phyloP scores from a whole-genome alignment of 2,329 filamentous ascomycete species.

The Venturia asperata region DNA sequence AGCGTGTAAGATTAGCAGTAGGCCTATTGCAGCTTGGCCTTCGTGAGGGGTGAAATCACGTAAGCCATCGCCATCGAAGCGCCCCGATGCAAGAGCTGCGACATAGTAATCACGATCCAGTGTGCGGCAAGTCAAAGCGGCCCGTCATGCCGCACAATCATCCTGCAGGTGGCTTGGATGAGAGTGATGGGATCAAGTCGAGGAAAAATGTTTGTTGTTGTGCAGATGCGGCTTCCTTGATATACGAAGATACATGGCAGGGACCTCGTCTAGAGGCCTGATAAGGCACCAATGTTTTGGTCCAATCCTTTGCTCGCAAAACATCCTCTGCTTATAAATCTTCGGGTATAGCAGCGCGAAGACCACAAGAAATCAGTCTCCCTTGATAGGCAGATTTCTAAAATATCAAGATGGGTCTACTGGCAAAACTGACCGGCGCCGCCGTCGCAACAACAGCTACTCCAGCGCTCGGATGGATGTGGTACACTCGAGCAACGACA shows the following conservation, averaged over 20 bases:
- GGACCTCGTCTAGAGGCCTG: neutral
- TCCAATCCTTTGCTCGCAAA: neutral
- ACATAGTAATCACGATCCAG: neutral
- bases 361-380: neutral
- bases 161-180: too few relatives aligned
- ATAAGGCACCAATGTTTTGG: neutral
- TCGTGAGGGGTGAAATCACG: conserved; percentile 4
- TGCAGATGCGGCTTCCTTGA: neutral
- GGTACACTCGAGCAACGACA: conserved; percentile 31
- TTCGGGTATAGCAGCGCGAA: neutral
- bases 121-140: neutral
- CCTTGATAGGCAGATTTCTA: neutral
- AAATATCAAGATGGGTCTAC: neutral
- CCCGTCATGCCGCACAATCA: neutral
- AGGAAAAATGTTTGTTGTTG: too few relatives aligned
- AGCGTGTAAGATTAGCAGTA: neutral
- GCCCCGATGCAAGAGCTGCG: neutral
- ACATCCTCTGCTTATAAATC: neutral
- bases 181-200: too few relatives aligned
- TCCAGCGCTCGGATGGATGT: conserved; percentile 27
- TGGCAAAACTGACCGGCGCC: conserved; percentile 3
- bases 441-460: conserved; percentile 7
- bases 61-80: conserved; percentile 3
- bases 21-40: neutral
- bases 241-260: neutral